Evolutionary conservation across 768 basidiomycete species (phyloP).

Genomic region (Tephrocybe rancida): DNA sequence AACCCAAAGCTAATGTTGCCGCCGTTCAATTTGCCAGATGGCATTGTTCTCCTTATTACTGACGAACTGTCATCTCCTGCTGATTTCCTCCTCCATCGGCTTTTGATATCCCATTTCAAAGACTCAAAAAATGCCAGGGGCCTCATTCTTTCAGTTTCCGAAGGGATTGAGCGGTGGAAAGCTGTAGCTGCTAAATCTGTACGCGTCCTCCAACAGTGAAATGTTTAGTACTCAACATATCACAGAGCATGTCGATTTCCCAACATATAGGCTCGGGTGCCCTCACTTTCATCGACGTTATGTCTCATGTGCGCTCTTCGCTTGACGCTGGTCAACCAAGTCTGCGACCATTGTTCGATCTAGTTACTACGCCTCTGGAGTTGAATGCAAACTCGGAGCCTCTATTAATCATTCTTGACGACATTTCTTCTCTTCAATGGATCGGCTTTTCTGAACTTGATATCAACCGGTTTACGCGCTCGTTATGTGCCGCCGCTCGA

Average conservation of each 20-base stretch:
- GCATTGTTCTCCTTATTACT: constrained; percentile 62
- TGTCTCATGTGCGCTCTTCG: constrained; percentile 32
- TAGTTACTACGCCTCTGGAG: constrained; percentile 25
- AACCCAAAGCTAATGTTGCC: constrained; percentile 45
- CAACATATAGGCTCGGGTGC: constrained; percentile 36
- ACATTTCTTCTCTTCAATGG: constrained; percentile 71
- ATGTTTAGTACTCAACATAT: background rate
- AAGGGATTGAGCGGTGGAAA: constrained; percentile 61
- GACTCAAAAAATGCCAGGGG: constrained; percentile 31
- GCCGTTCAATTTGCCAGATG: constrained; percentile 53
- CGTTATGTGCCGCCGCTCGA: constrained; percentile 54
- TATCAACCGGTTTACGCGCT: constrained; percentile 60
- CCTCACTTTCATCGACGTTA: constrained; percentile 58
- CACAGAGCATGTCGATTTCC: constrained; percentile 42
- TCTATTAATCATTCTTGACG: constrained; percentile 68
- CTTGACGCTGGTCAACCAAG: constrained; percentile 21
- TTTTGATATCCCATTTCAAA: constrained; percentile 56
- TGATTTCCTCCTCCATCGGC: constrained; percentile 69
- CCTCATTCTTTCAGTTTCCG: constrained; percentile 61
- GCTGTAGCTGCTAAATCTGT: constrained; percentile 66
- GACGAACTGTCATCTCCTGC: constrained; percentile 73
- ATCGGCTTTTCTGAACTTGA: constrained; percentile 58
- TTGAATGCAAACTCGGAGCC: constrained; percentile 17
- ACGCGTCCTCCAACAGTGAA: constrained; percentile 24
- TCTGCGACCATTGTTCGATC: constrained; percentile 38